Evolutionary conservation across 352 stramenopile species (phyloP), one percentile per base, ranked within the genome.

Genomic region (Phytophthora boehmeriae): DNA sequence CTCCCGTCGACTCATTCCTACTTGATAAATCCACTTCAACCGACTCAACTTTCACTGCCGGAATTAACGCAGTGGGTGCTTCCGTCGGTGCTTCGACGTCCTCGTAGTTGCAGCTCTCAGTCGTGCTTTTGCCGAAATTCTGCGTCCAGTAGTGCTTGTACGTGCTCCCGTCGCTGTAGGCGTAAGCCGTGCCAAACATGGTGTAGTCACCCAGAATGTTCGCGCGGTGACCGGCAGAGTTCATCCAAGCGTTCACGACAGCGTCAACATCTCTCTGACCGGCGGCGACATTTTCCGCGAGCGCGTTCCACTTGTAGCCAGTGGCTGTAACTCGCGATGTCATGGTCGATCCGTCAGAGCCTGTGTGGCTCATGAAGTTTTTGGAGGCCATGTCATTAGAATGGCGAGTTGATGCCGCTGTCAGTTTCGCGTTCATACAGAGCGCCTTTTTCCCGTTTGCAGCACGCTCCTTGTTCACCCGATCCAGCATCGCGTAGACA

Each of bases 121-220:
- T 59, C 9, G 35, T 56, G 16, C 62, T 45, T 17, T 66, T 62
- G 41, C 47, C 70, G 51, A 87, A 87, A 50, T 74, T 51, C 54
- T 87, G 77, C 9, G 72, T 84, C 77, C 77, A 87, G 46, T 79
- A 87, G 59, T 73, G 45, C 34, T 69, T 69, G 57, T 76, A 81
- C 9, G 36, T 73, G 46, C 53, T 71, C 16, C 36, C 27, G 4
- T 49, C 42, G 54, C 22, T 75, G 57, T 69, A 77, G 13, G 65
- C 59, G 43, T 72, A 77, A 4, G 65, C 65, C 0, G 47, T 63
- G 25, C 69, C 65, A 34, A 77, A 61, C 30, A 68, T 59, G 23
- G 60, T 77, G 54, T 75, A 77, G 35, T 56, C 39, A 13, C 66
- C 62, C 19, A 86, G 54, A 42, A 86, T 71, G 58, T 83, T 86